phyloP scores from a whole-genome alignment of 768 basidiomycete species.

The Suillus cothurnatus region DNA sequence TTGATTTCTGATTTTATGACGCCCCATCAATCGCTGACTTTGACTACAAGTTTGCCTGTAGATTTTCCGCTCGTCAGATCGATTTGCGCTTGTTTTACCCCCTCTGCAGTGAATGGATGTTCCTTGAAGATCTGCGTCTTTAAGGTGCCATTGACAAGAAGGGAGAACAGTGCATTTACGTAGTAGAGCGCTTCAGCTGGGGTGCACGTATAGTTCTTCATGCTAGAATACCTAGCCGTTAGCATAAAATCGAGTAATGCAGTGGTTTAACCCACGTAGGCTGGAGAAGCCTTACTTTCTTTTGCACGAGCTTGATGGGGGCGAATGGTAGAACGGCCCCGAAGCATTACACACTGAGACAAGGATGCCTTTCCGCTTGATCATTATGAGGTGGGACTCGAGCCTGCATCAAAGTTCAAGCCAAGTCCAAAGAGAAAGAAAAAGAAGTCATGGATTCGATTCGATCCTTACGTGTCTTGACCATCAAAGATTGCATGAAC shows the following conservation, averaged over 20 bases:
- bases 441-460: too few species aligned
- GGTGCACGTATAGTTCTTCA: conserved; percentile 73
- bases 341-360: conserved; percentile 93
- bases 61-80: conserved; percentile 81
- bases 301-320: conserved; percentile 70
- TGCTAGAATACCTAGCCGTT: conserved; percentile 40
- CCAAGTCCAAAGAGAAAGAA: conserved; percentile 3
- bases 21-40: conserved; percentile 42
- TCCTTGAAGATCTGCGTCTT: conserved; percentile 72
- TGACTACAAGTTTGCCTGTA: conserved; percentile 84
- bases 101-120: conserved; percentile 84
- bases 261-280: conserved; percentile 58
- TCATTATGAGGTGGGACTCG: conserved; percentile 77
- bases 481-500: conserved; percentile 92
- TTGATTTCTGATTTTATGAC: background rate
- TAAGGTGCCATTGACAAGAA: conserved; percentile 59
- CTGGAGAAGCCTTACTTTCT: conserved; percentile 78
- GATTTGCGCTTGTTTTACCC: conserved; percentile 71
- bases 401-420: conserved; percentile 46
- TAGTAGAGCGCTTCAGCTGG: conserved; percentile 74
- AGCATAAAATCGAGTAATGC: background rate
- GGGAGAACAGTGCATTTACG: conserved; percentile 59
- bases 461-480: conserved; percentile 77
- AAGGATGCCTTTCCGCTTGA: conserved; percentile 86
- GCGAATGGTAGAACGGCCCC: conserved; percentile 79